A percentile compares a stretch with the other conserved stretches of the same genome.
phyloP scores from a whole-genome alignment of 306 rosid species.

The Vigna mungo region DNA sequence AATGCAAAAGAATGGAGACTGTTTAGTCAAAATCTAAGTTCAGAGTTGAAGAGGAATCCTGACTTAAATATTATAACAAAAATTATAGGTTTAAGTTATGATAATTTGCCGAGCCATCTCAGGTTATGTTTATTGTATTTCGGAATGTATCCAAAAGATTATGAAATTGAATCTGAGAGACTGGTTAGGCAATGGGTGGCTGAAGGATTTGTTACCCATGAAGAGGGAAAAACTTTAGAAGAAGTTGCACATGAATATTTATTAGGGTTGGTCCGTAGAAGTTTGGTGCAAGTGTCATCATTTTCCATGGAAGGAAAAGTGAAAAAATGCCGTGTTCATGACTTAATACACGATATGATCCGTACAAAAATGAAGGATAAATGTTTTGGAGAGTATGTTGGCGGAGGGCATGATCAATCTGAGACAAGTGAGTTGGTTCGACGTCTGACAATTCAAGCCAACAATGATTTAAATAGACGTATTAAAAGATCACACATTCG shows the following conservation, averaged over 20 bases:
- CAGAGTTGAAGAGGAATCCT: background rate
- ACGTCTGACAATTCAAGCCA: background rate
- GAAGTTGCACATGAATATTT: background rate
- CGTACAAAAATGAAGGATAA: background rate
- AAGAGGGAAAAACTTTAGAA: background rate
- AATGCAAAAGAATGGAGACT: background rate
- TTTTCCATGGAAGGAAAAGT: background rate
- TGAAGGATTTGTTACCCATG: slow-evolving; percentile 18
- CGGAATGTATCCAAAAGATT: slow-evolving; percentile 15
- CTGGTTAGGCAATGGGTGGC: slow-evolving; percentile 16
- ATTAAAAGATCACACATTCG: background rate
- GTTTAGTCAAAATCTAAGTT: background rate
- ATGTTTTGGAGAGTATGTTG: background rate
- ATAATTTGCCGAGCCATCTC: background rate
- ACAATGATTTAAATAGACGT: background rate
- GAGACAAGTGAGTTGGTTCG: background rate
- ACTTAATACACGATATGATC: background rate
- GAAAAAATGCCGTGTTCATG: background rate
- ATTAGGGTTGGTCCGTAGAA: slow-evolving; percentile 31
- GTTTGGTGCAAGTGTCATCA: slow-evolving; percentile 29
- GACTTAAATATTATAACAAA: background rate
- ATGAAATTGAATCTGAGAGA: background rate
- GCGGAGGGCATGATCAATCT: background rate
- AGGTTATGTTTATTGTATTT: slow-evolving; percentile 24
- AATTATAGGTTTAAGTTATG: background rate